Percentiles rank a stretch among this genome's conserved stretches.
phyloP scores from a whole-genome alignment of 176 grass and related monocot genomes.

The Carex parvula region DNA sequence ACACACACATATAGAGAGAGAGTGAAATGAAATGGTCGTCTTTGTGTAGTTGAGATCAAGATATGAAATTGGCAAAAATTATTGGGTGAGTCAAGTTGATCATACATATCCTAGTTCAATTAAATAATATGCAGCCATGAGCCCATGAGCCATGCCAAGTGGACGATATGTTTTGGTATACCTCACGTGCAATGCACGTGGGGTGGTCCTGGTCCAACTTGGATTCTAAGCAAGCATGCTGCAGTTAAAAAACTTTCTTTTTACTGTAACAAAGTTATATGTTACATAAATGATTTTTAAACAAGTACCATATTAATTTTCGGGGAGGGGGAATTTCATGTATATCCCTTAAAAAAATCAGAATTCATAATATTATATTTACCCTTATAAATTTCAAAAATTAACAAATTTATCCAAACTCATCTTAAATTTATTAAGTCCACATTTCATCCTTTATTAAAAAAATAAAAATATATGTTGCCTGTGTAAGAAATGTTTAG shows the following conservation, averaged over 20 bases:
- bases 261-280: background rate
- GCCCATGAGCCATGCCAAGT: background rate
- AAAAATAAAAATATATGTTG: too few species aligned
- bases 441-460: too few species aligned
- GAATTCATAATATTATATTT: too few species aligned
- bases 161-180: background rate
- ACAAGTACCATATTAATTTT: background rate
- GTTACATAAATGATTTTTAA: background rate
- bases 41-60: background rate
- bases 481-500: too few species aligned
- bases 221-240: constrained; percentile 26
- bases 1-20: background rate
- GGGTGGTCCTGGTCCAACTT: constrained; percentile 21
- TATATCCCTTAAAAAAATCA: too few species aligned
- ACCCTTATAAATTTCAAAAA: too few species aligned
- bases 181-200: constrained; percentile 22
- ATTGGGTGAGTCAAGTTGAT: background rate
- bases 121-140: background rate
- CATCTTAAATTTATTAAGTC: too few species aligned
- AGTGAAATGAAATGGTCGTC: background rate
- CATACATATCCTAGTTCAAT: constrained; percentile 20
- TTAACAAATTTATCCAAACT: too few species aligned
- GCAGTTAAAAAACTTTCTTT: background rate
- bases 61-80: background rate
- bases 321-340: too few species aligned